Conservation (phyloP, 192 early-diverging fungal species). For the Diversispora epigaea region DNA sequence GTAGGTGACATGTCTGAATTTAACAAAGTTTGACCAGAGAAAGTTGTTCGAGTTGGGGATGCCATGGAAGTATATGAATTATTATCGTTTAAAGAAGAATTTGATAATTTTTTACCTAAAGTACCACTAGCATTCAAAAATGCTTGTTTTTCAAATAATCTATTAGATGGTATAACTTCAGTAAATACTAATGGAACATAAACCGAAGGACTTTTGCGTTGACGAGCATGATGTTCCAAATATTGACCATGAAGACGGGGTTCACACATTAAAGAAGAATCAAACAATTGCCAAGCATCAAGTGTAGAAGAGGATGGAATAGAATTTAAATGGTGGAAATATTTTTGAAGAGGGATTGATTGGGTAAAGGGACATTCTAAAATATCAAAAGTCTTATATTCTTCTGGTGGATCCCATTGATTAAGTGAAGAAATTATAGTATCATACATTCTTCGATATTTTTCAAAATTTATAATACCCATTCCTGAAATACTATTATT, state of each 20-base stretch:
- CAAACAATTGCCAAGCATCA: conserved; percentile 40
- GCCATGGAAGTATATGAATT: not conserved
- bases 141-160: conserved; percentile 30
- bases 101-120: conserved; percentile 32
- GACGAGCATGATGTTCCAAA: conserved; percentile 42
- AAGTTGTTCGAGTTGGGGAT: not conserved
- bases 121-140: conserved; percentile 32
- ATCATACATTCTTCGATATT: conserved; percentile 45
- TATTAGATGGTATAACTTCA: conserved; percentile 34
- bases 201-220: conserved; percentile 37
- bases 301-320: conserved; percentile 36
- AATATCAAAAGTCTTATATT: too few relatives aligned
- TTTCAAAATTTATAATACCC: conserved; percentile 39
- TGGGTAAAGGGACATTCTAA: conserved; percentile 12
- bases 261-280: conserved; percentile 43
- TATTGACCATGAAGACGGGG: conserved; percentile 44
- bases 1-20: not conserved
- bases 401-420: not conserved
- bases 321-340: conserved; percentile 40
- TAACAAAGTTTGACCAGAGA: conserved; percentile 20
- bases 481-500: conserved; percentile 25
- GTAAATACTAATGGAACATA: conserved; percentile 42
- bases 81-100: not conserved
- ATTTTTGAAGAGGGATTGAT: conserved; percentile 36
- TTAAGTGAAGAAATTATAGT: conserved; percentile 12